phyloP scores from a whole-genome alignment of 441 rosid genomes.

The Croton laevigatus region DNA sequence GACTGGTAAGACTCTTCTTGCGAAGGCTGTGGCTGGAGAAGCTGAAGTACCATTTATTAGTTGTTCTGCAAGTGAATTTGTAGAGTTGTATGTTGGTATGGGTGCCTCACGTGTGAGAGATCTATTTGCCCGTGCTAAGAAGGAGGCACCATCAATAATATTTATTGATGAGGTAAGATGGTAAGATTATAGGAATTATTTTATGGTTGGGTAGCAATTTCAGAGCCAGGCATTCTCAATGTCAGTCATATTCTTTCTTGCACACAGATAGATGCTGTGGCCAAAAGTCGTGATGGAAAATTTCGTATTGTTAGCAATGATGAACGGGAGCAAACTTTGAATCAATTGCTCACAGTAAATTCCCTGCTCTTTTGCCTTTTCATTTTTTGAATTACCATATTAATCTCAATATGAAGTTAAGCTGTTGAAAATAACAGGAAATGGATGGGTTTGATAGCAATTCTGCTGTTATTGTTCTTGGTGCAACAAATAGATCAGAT shows the following conservation, averaged over 20 bases:
- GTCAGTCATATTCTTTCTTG: constrained; percentile 7
- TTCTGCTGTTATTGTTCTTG: constrained; percentile 76
- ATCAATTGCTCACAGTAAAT: constrained; percentile 90
- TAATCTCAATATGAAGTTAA: constrained; percentile 13
- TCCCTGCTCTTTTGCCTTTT: constrained; percentile 18
- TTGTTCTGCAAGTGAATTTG: constrained; percentile 98
- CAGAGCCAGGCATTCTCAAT: constrained; percentile 12
- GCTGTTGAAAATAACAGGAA: constrained; percentile 52
- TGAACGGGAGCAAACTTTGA: constrained; percentile 97
- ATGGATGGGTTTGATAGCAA: constrained; percentile 99
- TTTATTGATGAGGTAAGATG: constrained; percentile 92
- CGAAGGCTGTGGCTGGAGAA: constrained; percentile 97
- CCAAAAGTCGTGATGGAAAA: constrained; percentile 96
- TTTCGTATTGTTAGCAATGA: constrained; percentile 83
- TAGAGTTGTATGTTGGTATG: constrained; percentile 96
- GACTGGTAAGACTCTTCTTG: constrained; percentile 97
- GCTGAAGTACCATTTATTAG: constrained; percentile 96
- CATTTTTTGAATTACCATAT: constrained; percentile 6
- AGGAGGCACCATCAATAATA: constrained; percentile 92
- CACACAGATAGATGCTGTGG: constrained; percentile 95
- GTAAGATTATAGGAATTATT: constrained; percentile 31
- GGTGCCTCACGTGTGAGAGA: constrained; percentile 98
- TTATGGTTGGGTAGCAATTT: background rate
- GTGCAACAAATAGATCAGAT: constrained; percentile 91
- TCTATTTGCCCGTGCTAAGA: constrained; percentile 93